A percentile compares a stretch with the other conserved stretches of the same genome.
phyloP scores from a whole-genome alignment of 352 stramenopile genomes.

The Phytophthora colocasiae region DNA sequence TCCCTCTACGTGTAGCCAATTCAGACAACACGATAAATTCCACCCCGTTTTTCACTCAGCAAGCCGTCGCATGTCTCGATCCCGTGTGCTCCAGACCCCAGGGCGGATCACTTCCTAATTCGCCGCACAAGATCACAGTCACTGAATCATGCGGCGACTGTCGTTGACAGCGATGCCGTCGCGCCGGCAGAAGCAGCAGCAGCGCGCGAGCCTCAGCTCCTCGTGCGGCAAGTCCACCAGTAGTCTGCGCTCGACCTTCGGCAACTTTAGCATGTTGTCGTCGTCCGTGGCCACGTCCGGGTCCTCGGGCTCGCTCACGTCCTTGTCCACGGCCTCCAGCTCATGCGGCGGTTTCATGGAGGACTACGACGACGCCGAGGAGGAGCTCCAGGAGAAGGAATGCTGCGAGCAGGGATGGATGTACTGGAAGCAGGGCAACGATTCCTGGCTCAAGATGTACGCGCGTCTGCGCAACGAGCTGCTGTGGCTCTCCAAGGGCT shows the following conservation, averaged over 20 bases:
- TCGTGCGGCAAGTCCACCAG: slow-evolving; percentile 26
- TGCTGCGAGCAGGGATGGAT: slow-evolving; percentile 67
- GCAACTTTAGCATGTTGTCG: slow-evolving; percentile 44
- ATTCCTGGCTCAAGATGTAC: slow-evolving; percentile 84
- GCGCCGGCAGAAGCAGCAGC: slow-evolving; percentile 30
- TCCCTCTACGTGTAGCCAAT: slow-evolving; percentile 5
- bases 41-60: slow-evolving; percentile 27
- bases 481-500: slow-evolving; percentile 69
- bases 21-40: slow-evolving; percentile 14
- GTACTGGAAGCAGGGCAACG: slow-evolving; percentile 72
- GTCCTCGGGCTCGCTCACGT: slow-evolving; percentile 41
- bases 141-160: slow-evolving; percentile 35
- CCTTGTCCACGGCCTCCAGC: slow-evolving; percentile 57
- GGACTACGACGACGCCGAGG: slow-evolving; percentile 37
- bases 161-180: slow-evolving; percentile 46
- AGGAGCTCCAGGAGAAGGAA: slow-evolving; percentile 30
- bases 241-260: slow-evolving; percentile 36
- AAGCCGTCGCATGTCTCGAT: slow-evolving; percentile 11
- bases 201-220: slow-evolving; percentile 27
- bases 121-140: background rate
- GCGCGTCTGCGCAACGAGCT: slow-evolving; percentile 72
- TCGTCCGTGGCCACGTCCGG: slow-evolving; percentile 29
- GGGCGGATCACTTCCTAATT: slow-evolving; percentile 38
- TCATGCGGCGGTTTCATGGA: slow-evolving; percentile 57
- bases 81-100: background rate